Evolutionary conservation across 2,329 filamentous ascomycete genomes (phyloP).

Genomic region (Alternaria ethzedia): DNA sequence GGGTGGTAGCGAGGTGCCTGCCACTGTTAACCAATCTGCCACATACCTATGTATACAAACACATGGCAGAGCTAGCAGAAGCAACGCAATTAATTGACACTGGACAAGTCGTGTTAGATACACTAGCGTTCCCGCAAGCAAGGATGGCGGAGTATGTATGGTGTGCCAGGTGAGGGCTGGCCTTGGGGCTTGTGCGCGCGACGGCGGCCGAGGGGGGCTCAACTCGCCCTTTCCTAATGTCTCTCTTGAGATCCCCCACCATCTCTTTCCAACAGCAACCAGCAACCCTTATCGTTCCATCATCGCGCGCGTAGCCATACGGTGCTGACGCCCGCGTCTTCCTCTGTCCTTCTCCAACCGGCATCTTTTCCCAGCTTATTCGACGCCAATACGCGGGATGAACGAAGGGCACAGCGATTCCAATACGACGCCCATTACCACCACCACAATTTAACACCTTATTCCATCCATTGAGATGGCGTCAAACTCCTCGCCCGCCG

Average conservation of each 20-base stretch:
- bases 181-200: no score
- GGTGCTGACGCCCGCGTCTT: slow-evolving; percentile 10
- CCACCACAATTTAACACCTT: slow-evolving; percentile 45
- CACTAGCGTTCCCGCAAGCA: slow-evolving; percentile 20
- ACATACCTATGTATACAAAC: not conserved
- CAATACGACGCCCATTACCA: slow-evolving; percentile 24
- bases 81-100: slow-evolving; percentile 4
- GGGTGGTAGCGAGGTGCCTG: not conserved
- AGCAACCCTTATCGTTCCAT: slow-evolving; percentile 36
- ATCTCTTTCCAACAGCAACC: slow-evolving; percentile 19
- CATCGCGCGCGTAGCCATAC: slow-evolving; percentile 25
- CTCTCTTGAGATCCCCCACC: no score
- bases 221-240: no score
- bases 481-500: slow-evolving; percentile 69
- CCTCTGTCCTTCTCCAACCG: slow-evolving; percentile 16
- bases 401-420: slow-evolving; percentile 36
- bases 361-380: slow-evolving; percentile 30
- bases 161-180: not conserved
- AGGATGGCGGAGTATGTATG: slow-evolving; percentile 10
- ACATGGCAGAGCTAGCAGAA: not conserved
- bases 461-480: slow-evolving; percentile 61
- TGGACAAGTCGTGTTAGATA: slow-evolving; percentile 10
- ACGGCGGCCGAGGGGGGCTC: no score
- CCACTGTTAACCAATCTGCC: not conserved
- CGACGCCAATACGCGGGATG: slow-evolving; percentile 32